Evolutionary conservation across 768 basidiomycete genomes (phyloP).

Genomic region (Kwoniella sp.): DNA sequence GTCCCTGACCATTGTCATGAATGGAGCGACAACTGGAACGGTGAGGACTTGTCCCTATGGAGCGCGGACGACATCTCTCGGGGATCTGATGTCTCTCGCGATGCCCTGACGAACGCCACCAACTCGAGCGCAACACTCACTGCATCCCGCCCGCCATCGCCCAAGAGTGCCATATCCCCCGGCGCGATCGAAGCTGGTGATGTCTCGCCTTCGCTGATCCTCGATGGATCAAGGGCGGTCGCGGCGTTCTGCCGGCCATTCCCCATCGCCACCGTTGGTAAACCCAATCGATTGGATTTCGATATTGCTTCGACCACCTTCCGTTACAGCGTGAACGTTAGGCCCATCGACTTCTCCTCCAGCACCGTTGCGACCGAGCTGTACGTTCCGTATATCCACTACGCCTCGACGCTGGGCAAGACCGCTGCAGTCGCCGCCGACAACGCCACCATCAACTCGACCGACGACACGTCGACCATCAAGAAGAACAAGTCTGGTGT

Average conservation of each 20-base stretch:
- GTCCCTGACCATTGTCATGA: constrained; percentile 65
- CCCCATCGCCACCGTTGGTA: constrained; percentile 70
- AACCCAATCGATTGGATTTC: constrained; percentile 64
- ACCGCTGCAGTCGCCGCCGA: no score
- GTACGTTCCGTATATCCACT: constrained; percentile 86
- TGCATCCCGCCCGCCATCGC: constrained; percentile 1
- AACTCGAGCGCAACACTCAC: constrained; percentile 8
- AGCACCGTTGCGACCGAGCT: constrained; percentile 73
- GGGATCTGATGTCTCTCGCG: not conserved
- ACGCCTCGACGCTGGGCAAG: constrained; percentile 42
- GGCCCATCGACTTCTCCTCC: constrained; percentile 56
- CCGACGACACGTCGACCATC: not conserved
- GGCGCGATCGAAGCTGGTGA: constrained; percentile 23
- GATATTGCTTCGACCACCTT: constrained; percentile 69
- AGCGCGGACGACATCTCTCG: constrained; percentile 62
- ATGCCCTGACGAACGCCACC: not conserved
- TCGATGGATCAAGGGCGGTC: constrained; percentile 77
- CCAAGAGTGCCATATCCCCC: constrained; percentile 21
- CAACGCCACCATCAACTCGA: not conserved
- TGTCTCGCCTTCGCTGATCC: constrained; percentile 57
- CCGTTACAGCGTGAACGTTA: constrained; percentile 64
- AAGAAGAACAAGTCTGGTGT: not conserved
- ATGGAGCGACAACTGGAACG: constrained; percentile 96
- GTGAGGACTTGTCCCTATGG: constrained; percentile 91
- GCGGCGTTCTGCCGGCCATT: constrained; percentile 81